Evolutionary conservation across 495 filamentous ascomycete species (phyloP), one percentile per base, ranked within the genome.

Genomic region (Neurospora africana): DNA sequence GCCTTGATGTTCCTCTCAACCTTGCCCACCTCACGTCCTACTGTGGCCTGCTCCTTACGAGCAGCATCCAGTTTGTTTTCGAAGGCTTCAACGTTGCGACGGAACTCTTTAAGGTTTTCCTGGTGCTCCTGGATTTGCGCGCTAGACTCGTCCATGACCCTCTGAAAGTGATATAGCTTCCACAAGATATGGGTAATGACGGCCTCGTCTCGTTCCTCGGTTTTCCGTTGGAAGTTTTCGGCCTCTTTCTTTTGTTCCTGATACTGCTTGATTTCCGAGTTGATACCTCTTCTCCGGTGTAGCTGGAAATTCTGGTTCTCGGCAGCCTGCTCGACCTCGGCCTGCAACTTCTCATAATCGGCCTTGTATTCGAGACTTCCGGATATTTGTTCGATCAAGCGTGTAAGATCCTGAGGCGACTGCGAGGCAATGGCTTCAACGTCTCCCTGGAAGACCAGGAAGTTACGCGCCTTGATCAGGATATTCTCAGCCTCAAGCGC

Each of bases 371-470:
- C 95, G 69, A 98, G 81, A 82, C 93, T 97, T 67, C 95, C 95
- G 2, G 94, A 97, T 69, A 99, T 98, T 81, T 98, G 95, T 83
- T 99, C 95, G 65, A 99, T 96, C 69, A 98, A 82, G 30, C 92
- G 90, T 0, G 95, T 99, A n/a, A 98, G 87, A 75, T 98, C 95
- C 74, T 90, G 92, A 0, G 95, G 93, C 0, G 92, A 93, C 79
- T 98, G 95, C 8, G 93, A 91, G 6, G 95, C 96, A 75, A 99
- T 98, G n/a, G 93, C 90, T 82, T 99, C 95, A 58, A 99, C 95
- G 79, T 99, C 95, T 69, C 95, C 95, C 81, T 99, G 95, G 81
- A 98, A 98, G 36, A 99, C 95, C 0, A 99, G 86, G 81, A 98
- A 99, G 80, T 98, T 98, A 72, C 95, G 90, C 40, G 95, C 95